Evolutionary conservation across 2,329 filamentous ascomycete genomes (phyloP), one percentile per base, ranked within the genome.

Genomic region (Diaporthe capsici): DNA sequence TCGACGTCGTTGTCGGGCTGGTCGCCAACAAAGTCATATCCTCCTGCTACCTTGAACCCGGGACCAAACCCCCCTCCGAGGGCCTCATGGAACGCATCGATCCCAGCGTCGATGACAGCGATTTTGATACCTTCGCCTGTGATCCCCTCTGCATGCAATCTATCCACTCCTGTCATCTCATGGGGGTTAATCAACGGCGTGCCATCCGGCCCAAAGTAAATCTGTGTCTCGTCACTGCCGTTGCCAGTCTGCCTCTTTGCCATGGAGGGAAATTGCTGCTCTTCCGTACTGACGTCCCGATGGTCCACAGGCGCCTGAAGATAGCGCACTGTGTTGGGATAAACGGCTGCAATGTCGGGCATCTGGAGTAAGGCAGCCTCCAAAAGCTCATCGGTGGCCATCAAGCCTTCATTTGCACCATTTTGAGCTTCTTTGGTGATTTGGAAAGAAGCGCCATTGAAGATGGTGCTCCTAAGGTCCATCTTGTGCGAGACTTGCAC

Each of bases 311-410:
- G 60, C 37, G 44, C 60, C 42, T 73, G 72, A 10, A 68, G 60
- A 22, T 68, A 73, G 39, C 63, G 72, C 1, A 73, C 47, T 10
- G 60, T 65, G 49, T 73, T 73, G 25, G 72, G 72, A 25, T 73
- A 73, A 7, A 73, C 72, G 28, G 72, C 72, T 57, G 72, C 61
- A 25, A 74, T 74, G 42, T 28, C 34, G n/a, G 72, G 51, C 47
- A 74, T 74, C n/a, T 70, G 61, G 22, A 70, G 51, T 20, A 74
- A 42, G 2, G 72, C 63, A n/a, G 49, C 63, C 28, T 73, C 72
- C 37, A 73, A 17, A 4, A 68, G 37, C 7, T 73, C 72, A 55
- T 73, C 60, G 5, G 53, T 65, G 10, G 72, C 28, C 25, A 57
- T 42, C n/a, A 39, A 8, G n/a, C 49, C 37, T 39, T 39, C 49